These are phyloP conservation scores for Themeda triandra DNA, from an alignment of 176 grass and related monocot species.

Conservation along the genomic window DNA sequence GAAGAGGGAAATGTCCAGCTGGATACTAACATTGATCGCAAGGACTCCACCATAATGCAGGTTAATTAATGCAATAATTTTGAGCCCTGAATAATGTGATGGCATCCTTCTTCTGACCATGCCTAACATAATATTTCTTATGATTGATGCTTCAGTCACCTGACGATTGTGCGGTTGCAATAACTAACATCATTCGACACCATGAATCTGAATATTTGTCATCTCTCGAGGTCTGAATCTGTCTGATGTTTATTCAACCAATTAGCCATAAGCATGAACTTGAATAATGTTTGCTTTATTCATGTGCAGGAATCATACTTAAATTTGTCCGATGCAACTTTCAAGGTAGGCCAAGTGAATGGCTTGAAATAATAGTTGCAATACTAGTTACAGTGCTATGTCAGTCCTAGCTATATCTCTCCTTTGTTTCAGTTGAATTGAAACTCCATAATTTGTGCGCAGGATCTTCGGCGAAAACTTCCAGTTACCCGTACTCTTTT, in stretches of 20 bases:
- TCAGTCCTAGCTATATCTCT: neutral
- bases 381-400: neutral
- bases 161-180: constrained; percentile 61
- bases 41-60: constrained; percentile 80
- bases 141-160: constrained; percentile 64
- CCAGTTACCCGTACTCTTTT: constrained; percentile 91
- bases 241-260: constrained; percentile 22
- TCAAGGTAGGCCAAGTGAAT: constrained; percentile 58
- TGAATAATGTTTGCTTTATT: constrained; percentile 24
- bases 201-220: constrained; percentile 72
- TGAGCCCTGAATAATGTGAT: neutral
- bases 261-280: neutral
- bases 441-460: constrained; percentile 17
- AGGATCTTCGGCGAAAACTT: constrained; percentile 98
- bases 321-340: constrained; percentile 79
- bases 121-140: no score
- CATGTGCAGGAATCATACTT: constrained; percentile 73
- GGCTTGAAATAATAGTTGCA: neutral
- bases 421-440: neutral
- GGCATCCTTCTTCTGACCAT: neutral
- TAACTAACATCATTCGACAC: constrained; percentile 78
- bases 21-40: constrained; percentile 79
- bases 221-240: constrained; percentile 80
- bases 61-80: constrained; percentile 37
- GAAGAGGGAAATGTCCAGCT: constrained; percentile 99